Evolutionary conservation across 305 asterid species (phyloP).

Genomic region (Fraxinus nigra): DNA sequence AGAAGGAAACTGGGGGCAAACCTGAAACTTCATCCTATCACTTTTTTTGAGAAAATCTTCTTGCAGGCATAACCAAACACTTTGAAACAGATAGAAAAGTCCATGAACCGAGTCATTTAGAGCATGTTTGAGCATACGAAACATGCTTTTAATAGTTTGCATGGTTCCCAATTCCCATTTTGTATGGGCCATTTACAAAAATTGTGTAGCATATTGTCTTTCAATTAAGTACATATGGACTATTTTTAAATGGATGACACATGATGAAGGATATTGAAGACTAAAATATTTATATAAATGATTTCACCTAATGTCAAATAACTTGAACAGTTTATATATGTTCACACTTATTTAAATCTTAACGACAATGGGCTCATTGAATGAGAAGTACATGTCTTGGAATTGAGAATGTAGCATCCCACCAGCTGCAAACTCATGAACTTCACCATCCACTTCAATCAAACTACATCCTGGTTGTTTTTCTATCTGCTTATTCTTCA

Average conservation of each 20-base stretch:
- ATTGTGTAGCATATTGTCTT: not conserved
- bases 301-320: not conserved
- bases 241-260: not conserved
- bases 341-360: not conserved
- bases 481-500: conserved; percentile 41
- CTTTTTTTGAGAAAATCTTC: not conserved
- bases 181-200: not conserved
- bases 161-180: not conserved
- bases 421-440: conserved; percentile 60
- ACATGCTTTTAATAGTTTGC: not conserved
- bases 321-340: not conserved
- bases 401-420: conserved; percentile 36
- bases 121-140: not conserved
- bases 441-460: conserved; percentile 69
- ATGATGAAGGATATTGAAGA: not conserved
- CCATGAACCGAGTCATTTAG: not conserved
- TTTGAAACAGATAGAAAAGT: not conserved
- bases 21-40: not conserved
- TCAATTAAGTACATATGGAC: not conserved
- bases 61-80: not conserved
- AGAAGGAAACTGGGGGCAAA: not conserved
- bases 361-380: not conserved
- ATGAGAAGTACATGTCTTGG: conserved; percentile 2
- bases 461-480: conserved; percentile 64
- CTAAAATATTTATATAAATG: not conserved